Base-by-base conservation (phyloP, 768 basidiomycete genomes). In the Lepiota brunneoincarnata region DNA sequence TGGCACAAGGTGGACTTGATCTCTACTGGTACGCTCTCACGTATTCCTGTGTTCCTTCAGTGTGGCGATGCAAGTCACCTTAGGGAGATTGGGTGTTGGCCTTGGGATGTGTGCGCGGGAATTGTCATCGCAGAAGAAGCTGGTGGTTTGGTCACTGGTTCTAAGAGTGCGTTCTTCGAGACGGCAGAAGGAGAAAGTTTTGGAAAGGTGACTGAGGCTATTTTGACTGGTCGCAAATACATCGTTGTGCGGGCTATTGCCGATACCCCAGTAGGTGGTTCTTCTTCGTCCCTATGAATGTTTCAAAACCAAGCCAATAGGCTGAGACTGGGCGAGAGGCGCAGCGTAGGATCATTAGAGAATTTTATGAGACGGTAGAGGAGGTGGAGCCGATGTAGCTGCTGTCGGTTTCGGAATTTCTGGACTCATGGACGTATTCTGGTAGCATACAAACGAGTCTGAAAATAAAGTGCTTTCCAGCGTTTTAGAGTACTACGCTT, bases 21-120 rank as follows among this genome's bases (percentile, higher is more conserved):
- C 65, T 94, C 56, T 96, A 93, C 62, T 94, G 92, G 93, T 90
- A 58, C 57, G 79, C 67, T 49, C 43, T 45, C 43, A 21, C 15
- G 3, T 3, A n/a, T 26, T 45, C 23, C 23, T 17, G 9, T n/a
- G 18, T 48, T 17, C 23, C 48, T 54, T 55, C 57, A 39, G 2
- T 20, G 11, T 37, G 26, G 42, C 15, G 17, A 24, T 14, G 21
- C 11, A 4, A 31, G 2, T 31, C 7, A 9, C 11, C 2, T 9
- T 31, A 89, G 88, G 87, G 90, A 93, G 68, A 87, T 94, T 57
- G 93, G 93, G 20, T 80, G 78, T 58, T 80, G 77, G 76, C 83
- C 89, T 12, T 95, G 92, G 93, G 91, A 95, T 68, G 88, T 95
- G 39, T 92, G 87, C 61, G 93, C 96, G 2, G 96, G 94, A 0